Evolutionary conservation across 1,284 basidiomycete species (phyloP), one percentile per base, ranked within the genome.

Genomic region (Cryptococcus deneoformans): DNA sequence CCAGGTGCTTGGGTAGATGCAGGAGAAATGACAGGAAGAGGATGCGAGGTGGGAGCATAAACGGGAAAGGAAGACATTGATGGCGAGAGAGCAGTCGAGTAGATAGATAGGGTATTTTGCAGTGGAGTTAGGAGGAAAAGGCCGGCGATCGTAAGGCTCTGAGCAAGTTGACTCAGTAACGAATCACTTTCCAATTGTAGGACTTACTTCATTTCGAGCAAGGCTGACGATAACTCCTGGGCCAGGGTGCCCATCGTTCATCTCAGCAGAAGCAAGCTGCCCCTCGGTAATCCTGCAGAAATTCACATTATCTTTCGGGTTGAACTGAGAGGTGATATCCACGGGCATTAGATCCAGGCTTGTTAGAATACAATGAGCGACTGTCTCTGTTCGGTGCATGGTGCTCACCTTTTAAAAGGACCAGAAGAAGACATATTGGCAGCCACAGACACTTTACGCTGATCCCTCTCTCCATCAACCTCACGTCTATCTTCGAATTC

Each of bases 21-120:
- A 10, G 52, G 42, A 1, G 60, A 56, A 76, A 59, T 81, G 77
- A 57, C 70, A 1, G 84, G 81, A 0, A 85, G 73, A 1, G 83
- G 82, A 2, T 82, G 79, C 0, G 82, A 80, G 0, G 82, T 81
- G n/a, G 82, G 81, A 35, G 81, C 80, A 57, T 80, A 78, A 11
- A 80, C 64, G 0, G 67, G 62, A 43, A 66, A 61, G 6, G 57
- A 50, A 35, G 46, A 52, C 43, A 82, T 78, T 55, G 85, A 73
- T 39, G 84, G 68, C 54, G 78, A 9, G 50, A 79, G 44, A 56
- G 70, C 57, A n/a, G 75, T 63, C 60, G 79, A 75, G 24, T 71
- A 64, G 48, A 74, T 50, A 11, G 54, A 42, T 20, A 77, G 37
- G 3, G 63, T 43, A 1, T 60, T 50, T 39, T 67, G 70, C 0